Percentiles rank a stretch among this genome's conserved stretches.
phyloP scores from a whole-genome alignment of 352 stramenopile species.

The Phytophthora ohioensis region DNA sequence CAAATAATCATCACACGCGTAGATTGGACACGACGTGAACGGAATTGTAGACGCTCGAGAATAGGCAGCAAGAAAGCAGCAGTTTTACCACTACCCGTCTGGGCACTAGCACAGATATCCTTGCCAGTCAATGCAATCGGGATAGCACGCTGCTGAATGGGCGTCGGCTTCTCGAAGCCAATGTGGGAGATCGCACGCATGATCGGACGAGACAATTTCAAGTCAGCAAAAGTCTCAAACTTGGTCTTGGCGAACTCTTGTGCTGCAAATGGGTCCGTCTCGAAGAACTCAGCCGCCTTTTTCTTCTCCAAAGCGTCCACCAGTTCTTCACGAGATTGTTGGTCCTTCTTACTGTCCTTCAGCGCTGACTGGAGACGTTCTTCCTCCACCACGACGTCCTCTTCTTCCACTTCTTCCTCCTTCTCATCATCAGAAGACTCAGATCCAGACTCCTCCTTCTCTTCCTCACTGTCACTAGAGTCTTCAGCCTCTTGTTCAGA shows the following conservation, averaged over 20 bases:
- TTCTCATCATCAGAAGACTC: slow-evolving; percentile 45
- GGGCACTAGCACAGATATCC: slow-evolving; percentile 98
- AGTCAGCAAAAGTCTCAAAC: slow-evolving; percentile 95
- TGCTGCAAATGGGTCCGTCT: slow-evolving; percentile 79
- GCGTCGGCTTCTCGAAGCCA: slow-evolving; percentile 97
- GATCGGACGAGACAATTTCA: slow-evolving; percentile 97
- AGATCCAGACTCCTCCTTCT: slow-evolving; percentile 35
- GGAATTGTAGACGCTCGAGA: slow-evolving; percentile 97
- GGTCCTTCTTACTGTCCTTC: slow-evolving; percentile 62
- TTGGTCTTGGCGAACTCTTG: slow-evolving; percentile 84
- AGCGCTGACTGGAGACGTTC: slow-evolving; percentile 71
- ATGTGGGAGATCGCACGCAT: slow-evolving; percentile 96
- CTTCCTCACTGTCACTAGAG: slow-evolving; percentile 22
- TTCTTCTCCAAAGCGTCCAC: slow-evolving; percentile 82
- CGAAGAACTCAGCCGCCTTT: slow-evolving; percentile 86
- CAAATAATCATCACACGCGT: slow-evolving; percentile 97
- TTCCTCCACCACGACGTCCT: slow-evolving; percentile 84
- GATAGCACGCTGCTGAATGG: slow-evolving; percentile 94
- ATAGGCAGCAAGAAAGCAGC: slow-evolving; percentile 98
- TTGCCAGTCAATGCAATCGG: slow-evolving; percentile 95
- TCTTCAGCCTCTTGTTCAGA: slow-evolving; percentile 44
- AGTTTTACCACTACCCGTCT: slow-evolving; percentile 98
- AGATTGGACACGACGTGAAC: slow-evolving; percentile 82
- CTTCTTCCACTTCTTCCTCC: slow-evolving; percentile 58
- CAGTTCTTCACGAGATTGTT: slow-evolving; percentile 63